A percentile compares a stretch with the other conserved stretches of the same genome.
These are phyloP conservation scores for Pseudogymnoascus sp. DNA, from an alignment of 2,329 filamentous ascomycete genomes.

Conservation along the genomic window DNA sequence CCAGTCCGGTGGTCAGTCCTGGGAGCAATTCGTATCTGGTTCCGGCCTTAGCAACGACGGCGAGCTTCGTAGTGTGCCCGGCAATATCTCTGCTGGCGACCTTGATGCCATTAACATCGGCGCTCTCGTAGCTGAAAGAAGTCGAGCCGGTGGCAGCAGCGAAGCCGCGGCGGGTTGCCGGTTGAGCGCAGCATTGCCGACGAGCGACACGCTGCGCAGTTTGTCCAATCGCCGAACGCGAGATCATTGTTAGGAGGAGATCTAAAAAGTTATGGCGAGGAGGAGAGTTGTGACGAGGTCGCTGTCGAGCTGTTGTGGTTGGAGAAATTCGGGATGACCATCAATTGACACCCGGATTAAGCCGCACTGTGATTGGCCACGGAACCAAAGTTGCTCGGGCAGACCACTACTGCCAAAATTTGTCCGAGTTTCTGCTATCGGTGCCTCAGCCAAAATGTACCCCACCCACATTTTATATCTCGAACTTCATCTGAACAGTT, in stretches of 20 bases:
- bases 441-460: slow-evolving; percentile 5
- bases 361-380: slow-evolving; percentile 7
- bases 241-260: slow-evolving; percentile 55
- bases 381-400: neutral
- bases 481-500: slow-evolving; percentile 3
- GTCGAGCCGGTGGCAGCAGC: slow-evolving; percentile 56
- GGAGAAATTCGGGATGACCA: slow-evolving; percentile 9
- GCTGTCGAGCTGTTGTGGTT: slow-evolving; percentile 15
- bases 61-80: slow-evolving; percentile 82
- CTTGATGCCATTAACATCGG: slow-evolving; percentile 83
- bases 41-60: slow-evolving; percentile 87
- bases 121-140: slow-evolving; percentile 79
- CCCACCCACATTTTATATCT: slow-evolving; percentile 2
- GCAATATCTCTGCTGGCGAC: slow-evolving; percentile 83
- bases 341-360: slow-evolving; percentile 9
- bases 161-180: slow-evolving; percentile 51
- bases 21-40: slow-evolving; percentile 87
- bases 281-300: slow-evolving; percentile 14
- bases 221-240: slow-evolving; percentile 56
- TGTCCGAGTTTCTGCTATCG: slow-evolving; percentile 9
- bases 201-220: slow-evolving; percentile 55
- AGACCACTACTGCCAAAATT: slow-evolving; percentile 3
- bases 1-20: slow-evolving; percentile 80
- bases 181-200: slow-evolving; percentile 48
- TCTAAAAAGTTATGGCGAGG: slow-evolving; percentile 9